Evolutionary conservation across 2,329 filamentous ascomycete genomes (phyloP).

Genomic region (Colletotrichum lindemuthianum): DNA sequence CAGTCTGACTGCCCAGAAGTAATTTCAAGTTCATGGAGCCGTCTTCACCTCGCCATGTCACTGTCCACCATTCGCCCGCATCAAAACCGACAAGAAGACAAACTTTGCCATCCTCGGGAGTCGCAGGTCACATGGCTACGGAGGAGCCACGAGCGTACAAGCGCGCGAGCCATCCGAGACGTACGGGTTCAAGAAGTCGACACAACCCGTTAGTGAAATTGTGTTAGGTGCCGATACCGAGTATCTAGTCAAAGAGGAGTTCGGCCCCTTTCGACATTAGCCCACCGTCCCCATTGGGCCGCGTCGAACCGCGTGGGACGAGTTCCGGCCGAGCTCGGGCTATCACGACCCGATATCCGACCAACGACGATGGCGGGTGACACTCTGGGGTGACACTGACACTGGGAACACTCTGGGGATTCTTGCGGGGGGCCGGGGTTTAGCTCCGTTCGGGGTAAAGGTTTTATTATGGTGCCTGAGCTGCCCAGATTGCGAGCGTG

Average conservation of each 20-base stretch:
- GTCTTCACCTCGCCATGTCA: too few species aligned
- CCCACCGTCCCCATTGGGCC: conserved; percentile 25
- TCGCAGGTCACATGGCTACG: conserved; percentile 11
- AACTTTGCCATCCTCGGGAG: background rate
- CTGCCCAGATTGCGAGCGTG: conserved; percentile 13
- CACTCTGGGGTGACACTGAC: conserved; percentile 30
- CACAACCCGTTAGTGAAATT: background rate
- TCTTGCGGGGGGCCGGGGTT: conserved; percentile 25
- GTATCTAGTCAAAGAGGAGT: background rate
- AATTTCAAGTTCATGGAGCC: too few species aligned
- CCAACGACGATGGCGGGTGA: conserved; percentile 10
- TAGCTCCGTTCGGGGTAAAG: conserved; percentile 13
- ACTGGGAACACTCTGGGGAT: conserved; percentile 7
- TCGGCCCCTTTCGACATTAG: conserved; percentile 5
- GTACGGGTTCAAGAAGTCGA: background rate
- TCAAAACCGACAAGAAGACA: background rate
- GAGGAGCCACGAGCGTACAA: background rate
- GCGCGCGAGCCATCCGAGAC: background rate
- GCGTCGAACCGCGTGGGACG: conserved; percentile 12
- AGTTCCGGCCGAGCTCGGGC: conserved; percentile 20
- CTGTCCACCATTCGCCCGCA: background rate
- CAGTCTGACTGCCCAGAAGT: too few species aligned
- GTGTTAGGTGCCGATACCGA: background rate
- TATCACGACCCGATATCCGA: conserved; percentile 25
- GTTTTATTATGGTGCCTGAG: background rate